Evolutionary conservation across 768 basidiomycete genomes (phyloP).

Genomic region (Amanita fuliginea): DNA sequence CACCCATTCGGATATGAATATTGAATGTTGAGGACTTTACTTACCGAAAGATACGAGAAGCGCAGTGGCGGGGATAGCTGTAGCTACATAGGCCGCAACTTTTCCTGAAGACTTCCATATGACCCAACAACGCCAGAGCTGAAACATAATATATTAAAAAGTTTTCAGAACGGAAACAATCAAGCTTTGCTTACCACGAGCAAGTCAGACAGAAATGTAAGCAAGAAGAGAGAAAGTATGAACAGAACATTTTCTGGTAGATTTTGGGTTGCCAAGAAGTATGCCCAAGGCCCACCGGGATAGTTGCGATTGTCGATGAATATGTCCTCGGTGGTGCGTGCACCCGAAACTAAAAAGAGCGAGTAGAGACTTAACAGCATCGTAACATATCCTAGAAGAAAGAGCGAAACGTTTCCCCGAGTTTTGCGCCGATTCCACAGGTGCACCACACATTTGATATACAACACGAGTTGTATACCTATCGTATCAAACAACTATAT

Average conservation of each 20-base stretch:
- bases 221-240: background rate
- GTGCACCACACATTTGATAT: background rate
- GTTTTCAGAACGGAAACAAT: no score
- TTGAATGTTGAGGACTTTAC: no score
- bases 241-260: background rate
- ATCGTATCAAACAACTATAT: background rate
- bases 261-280: background rate
- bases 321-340: background rate
- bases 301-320: background rate
- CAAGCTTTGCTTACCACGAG: background rate
- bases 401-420: background rate
- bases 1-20: no score
- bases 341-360: background rate
- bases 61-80: no score
- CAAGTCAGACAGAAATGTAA: background rate
- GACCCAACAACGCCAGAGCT: no score
- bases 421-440: background rate
- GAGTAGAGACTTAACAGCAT: background rate
- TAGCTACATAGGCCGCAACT: no score
- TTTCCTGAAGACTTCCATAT: no score
- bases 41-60: no score
- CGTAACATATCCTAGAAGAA: background rate
- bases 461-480: background rate
- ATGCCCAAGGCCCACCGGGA: background rate
- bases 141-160: no score